A percentile compares a stretch with the other conserved stretches of the same genome.
Evolutionary conservation across 768 basidiomycete species (phyloP).

Genomic region (Boletus sensibilis): DNA sequence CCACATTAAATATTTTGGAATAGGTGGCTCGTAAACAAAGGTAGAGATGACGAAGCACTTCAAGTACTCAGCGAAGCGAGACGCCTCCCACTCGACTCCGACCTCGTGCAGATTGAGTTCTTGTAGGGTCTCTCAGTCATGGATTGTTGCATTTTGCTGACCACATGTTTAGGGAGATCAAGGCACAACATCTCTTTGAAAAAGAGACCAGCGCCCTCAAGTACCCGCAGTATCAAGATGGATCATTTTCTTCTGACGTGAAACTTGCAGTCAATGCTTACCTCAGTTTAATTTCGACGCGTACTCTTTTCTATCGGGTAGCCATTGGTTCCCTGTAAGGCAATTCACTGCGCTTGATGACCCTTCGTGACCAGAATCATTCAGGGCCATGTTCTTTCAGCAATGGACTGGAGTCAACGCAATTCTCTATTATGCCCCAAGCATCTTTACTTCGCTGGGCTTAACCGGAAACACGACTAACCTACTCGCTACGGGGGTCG

Average conservation of each 20-base stretch:
- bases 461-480: constrained; percentile 59
- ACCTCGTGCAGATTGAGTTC: constrained; percentile 72
- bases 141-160: not conserved
- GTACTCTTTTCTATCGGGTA: constrained; percentile 59
- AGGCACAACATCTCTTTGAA: constrained; percentile 72
- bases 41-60: constrained; percentile 73
- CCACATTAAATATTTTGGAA: not conserved
- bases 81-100: constrained; percentile 50
- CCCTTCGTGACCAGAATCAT: not conserved
- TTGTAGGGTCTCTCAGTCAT: constrained; percentile 46
- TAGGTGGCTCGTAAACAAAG: constrained; percentile 76
- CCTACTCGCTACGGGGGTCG: constrained; percentile 65
- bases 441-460: constrained; percentile 62
- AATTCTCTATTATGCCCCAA: constrained; percentile 74
- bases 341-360: not conserved
- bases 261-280: constrained; percentile 63
- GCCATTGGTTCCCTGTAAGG: constrained; percentile 56
- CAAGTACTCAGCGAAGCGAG: constrained; percentile 61
- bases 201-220: constrained; percentile 55
- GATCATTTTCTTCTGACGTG: constrained; percentile 52
- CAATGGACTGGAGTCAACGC: constrained; percentile 82
- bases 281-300: constrained; percentile 54
- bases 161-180: constrained; percentile 53
- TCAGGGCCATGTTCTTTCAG: constrained; percentile 74
- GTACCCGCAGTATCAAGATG: constrained; percentile 67